Base-by-base conservation (phyloP, 306 rosid species). In the Cucumis cinereus region DNA sequence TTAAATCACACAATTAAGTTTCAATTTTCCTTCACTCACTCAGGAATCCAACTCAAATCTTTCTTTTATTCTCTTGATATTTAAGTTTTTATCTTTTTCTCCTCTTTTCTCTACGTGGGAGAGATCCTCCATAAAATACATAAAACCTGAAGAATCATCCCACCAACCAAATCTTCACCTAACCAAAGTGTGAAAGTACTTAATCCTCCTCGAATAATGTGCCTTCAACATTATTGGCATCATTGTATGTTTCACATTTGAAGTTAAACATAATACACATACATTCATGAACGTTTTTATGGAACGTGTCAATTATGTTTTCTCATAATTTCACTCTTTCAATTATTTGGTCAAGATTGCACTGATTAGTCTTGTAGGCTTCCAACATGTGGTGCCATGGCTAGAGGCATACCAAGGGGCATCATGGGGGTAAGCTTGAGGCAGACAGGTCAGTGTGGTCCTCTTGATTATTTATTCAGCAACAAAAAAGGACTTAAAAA, bases 391-490 rank as follows among this genome's bases (percentile, higher is more conserved):
- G 73, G 73, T 43, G n/a, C 74, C 74, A 41, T 41, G 74, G 74
- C 74, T 68, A 68, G 20, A 17, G 43, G 74, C 55, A 68, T 22
- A 13, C 54, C 54, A n/a, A 22, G 43, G 11, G 23, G 58, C 75
- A 70, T 26, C 12, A 40, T 43, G 55, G 75, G 75, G 58, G 23
- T 16, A 16, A 45, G 75, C 40, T 70, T 30, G 60, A 72, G 38
- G 59, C 43, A 72, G 76, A 72, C 76, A 72, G 61, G 76, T 72
- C 17, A 72, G 76, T 49, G 76, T 72, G 76, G 76, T 72, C 76
- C 76, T 72, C 41, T 49, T 16, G 76, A 72, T 72, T 72, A 19
- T 72, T 72, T 49, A 72, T 72, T 72, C 59, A 72, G 60, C 76
- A 72, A 49, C 76, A 26, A 72, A 72, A 50, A 72, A 50, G 45